Evolutionary conservation across 2,329 filamentous ascomycete species (phyloP).

Genomic region (Botryotinia globosa): DNA sequence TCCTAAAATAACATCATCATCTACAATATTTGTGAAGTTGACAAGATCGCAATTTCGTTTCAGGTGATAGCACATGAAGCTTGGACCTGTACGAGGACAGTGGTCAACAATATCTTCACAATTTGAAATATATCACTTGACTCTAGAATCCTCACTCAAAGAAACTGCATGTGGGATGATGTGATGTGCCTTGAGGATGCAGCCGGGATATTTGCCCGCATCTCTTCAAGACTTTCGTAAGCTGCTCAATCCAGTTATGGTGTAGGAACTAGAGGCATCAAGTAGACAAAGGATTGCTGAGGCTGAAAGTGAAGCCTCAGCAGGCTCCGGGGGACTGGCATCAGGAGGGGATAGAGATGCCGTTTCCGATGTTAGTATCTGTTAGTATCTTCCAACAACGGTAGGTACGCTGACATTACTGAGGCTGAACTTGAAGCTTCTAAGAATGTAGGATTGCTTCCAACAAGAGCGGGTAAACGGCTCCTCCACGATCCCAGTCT

Average conservation of each 20-base stretch:
- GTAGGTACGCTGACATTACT: neutral
- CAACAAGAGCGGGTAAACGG: neutral
- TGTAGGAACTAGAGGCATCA: neutral
- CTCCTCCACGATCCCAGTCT: conserved; percentile 1
- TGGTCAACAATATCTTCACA: neutral
- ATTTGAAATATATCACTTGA: neutral
- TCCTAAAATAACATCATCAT: neutral
- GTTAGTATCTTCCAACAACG: neutral
- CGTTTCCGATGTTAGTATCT: neutral
- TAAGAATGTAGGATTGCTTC: neutral
- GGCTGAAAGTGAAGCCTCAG: neutral
- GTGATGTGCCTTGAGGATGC: conserved; percentile 9
- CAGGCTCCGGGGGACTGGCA: neutral
- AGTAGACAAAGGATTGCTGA: neutral
- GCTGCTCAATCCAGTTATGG: neutral
- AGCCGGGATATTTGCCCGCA: neutral
- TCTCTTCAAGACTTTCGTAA: neutral
- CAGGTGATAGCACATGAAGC: conserved; percentile 12
- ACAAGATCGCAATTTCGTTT: conserved; percentile 15
- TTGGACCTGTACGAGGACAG: conserved; percentile 3
- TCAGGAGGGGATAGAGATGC: neutral
- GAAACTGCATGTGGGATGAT: neutral
- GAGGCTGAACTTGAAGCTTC: conserved; percentile 6
- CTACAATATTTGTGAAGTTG: neutral
- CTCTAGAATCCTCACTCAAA: conserved; percentile 1